Evolutionary conservation across 2,329 filamentous ascomycete genomes (phyloP).

Genomic region (Claviceps monticola): DNA sequence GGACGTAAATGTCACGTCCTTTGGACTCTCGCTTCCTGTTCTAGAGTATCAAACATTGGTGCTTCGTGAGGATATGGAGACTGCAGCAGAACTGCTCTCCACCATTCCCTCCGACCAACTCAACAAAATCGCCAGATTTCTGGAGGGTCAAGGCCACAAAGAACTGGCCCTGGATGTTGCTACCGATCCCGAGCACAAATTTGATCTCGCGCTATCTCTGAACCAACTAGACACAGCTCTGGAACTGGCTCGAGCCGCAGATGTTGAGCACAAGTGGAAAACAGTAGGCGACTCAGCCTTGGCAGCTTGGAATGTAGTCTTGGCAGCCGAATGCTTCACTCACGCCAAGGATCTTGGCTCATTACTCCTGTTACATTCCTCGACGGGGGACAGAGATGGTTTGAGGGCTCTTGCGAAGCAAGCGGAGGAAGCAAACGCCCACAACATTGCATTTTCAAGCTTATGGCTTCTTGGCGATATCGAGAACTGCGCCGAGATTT

Average conservation of each 20-base stretch:
- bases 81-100: slow-evolving; percentile 70
- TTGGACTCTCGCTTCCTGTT: slow-evolving; percentile 78
- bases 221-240: slow-evolving; percentile 77
- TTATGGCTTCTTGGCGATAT: slow-evolving; percentile 80
- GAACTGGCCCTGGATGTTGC: slow-evolving; percentile 89
- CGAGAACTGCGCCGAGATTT: slow-evolving; percentile 64
- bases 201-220: slow-evolving; percentile 75
- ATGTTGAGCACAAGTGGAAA: slow-evolving; percentile 97
- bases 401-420: slow-evolving; percentile 58
- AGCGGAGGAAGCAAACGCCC: slow-evolving; percentile 61
- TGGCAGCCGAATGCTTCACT: slow-evolving; percentile 87
- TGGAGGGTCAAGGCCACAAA: slow-evolving; percentile 95
- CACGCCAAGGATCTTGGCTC: slow-evolving; percentile 85
- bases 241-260: slow-evolving; percentile 66
- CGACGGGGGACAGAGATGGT: slow-evolving; percentile 65
- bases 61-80: slow-evolving; percentile 83
- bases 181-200: slow-evolving; percentile 90
- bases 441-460: slow-evolving; percentile 88
- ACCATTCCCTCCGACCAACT: slow-evolving; percentile 85
- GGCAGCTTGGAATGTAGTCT: slow-evolving; percentile 67
- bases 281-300: slow-evolving; percentile 87
- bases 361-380: slow-evolving; percentile 74
- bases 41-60: slow-evolving; percentile 96
- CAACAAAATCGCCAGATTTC: slow-evolving; percentile 94
- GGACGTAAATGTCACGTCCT: slow-evolving; percentile 84